Base-by-base conservation (phyloP, 352 stramenopile species). In the Phytophthora pistaciae region DNA sequence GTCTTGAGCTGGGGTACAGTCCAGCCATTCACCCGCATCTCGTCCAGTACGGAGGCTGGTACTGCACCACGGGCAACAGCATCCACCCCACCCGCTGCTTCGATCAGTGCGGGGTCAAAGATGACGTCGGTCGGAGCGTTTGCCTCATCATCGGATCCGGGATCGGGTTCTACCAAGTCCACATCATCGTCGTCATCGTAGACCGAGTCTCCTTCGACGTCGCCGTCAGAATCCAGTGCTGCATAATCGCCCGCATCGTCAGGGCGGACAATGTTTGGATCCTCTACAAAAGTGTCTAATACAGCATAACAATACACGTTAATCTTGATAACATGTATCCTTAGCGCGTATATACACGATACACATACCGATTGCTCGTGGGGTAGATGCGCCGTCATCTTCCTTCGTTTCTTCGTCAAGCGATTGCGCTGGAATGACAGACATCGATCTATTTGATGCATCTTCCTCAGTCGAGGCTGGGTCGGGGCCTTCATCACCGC, bases 141-240 rank as follows among this genome's bases (percentile, higher is more conserved):
- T 49, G 14, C 3, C 14, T 49, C 40, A 3, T 49, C 40, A 10
- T 49, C 40, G 0, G 40, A 49, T 16, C 40, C 54, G 2, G 42
- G 53, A 10, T 53, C 63, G n/a, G 44, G 27, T 33, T 56, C 61
- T 21, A 9, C n/a, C 5, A 6, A 31, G 5, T 20, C 31, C 3
- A 53, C 2, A 16, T 59, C 27, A 2, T 71, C 56, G 25, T 72
- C 64, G n/a, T 64, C 56, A 38, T 59, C 54, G 9, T 60, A 70
- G 9, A 56, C n/a, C 0, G 63, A 63, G 3, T 1, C 10, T 3
- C 6, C 56, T 16, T 48, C 58, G 9, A 18, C 38, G 3, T 68
- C 52, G 11, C 31, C 52, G 14, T 64, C 66, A 3, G 58, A 73
- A 20, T 73, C 53, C 6, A 68, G 59, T 25, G 10, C 9, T 14